Base-by-base conservation (phyloP, 2,329 filamentous ascomycete species). In the Fusarium beomiforme region DNA sequence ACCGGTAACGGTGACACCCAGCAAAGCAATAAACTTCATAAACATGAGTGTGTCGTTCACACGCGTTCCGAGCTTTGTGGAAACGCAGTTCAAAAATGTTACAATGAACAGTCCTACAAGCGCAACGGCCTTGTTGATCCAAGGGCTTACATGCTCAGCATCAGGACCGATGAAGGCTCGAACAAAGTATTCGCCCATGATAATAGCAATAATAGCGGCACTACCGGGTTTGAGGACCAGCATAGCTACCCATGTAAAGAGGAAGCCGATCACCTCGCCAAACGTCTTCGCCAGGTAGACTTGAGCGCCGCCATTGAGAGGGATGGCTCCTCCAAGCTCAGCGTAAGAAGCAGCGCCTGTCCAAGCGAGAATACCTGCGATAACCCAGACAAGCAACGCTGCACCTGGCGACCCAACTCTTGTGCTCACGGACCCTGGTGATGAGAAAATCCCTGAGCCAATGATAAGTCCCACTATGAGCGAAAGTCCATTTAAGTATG, bases 181-280 rank as follows among this genome's bases (percentile, higher is more conserved):
- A 57, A 98, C 93, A n/a, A 97, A 85, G 78, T 99, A 99, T 82
- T 99, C 96, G 44, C 96, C 96, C 85, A 98, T 98, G 77, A 99
- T 98, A 74, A 99, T 98, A 72, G 95, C 89, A 71, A 99, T 94
- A 78, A 99, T 99, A 68, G 96, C 96, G 13, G 94, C 91, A 41
- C 93, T 93, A 5, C 96, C 96, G 1, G 96, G 96, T 83, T 98
- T 98, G 68, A 99, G 85, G 16, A 99, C 96, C 66, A 96, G 88
- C 19, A 98, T 94, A 1, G 96, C 95, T 55, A 93, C 94, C 96
- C 96, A 99, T 4, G 95, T 97, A 81, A 98, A 99, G 36, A 98
- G 85, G 78, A 99, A 99, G 0, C 96, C 96, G 2, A 91, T 89
- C 77, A 97, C 85, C 82, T 99, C 96, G 58, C 95, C 95, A 80